Percentiles rank a stretch among this genome's conserved stretches.
Conservation (phyloP, 1,284 basidiomycete species). For the Tremellales sp. region DNA sequence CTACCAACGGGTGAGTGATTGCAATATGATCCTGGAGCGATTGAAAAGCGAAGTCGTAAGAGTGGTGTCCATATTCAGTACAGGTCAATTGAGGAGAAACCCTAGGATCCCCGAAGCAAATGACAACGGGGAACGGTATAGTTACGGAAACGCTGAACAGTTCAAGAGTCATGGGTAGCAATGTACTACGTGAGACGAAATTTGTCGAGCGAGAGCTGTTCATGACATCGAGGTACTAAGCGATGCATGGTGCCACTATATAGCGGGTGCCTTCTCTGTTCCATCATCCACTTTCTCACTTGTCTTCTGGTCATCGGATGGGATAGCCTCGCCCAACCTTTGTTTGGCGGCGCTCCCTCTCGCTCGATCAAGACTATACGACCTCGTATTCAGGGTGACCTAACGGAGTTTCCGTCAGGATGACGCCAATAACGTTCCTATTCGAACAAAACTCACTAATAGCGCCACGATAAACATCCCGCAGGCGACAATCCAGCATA, state of each 20-base stretch:
- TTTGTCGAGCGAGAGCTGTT: not conserved
- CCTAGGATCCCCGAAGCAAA: no score
- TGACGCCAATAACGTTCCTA: not conserved
- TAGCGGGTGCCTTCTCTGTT: no score
- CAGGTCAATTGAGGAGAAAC: no score
- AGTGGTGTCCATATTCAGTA: no score
- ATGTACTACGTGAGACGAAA: not conserved
- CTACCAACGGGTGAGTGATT: no score
- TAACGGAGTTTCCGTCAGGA: not conserved
- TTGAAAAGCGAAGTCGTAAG: no score
- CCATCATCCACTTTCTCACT: not conserved
- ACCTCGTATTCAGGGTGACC: slow-evolving; percentile 23
- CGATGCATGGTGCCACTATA: not conserved
- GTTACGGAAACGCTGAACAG: no score
- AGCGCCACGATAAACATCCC: slow-evolving; percentile 20
- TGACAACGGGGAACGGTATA: no score
- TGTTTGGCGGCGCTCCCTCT: not conserved
- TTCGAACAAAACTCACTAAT: slow-evolving; percentile 9
- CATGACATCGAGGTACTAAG: not conserved
- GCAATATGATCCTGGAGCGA: no score
- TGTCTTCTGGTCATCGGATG: not conserved
- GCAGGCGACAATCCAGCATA: slow-evolving; percentile 31
- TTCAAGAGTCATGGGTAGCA: no score
- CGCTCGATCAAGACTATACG: slow-evolving; percentile 17
- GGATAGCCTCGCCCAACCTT: not conserved